Base-by-base conservation (phyloP, 257 asterid genomes). In the Solanum megistacrolobum region DNA sequence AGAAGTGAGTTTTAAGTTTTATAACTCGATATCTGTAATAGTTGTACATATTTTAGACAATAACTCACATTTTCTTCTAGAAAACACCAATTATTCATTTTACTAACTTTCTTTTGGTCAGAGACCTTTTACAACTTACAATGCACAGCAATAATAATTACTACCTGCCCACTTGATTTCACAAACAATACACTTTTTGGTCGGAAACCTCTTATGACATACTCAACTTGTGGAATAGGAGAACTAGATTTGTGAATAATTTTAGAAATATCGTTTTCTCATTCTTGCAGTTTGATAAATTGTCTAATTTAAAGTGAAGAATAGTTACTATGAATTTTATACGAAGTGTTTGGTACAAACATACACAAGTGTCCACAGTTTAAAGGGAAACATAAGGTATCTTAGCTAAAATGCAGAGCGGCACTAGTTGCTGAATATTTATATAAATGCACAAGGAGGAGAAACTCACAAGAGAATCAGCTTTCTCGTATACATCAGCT, bases 401-500 rank as follows among this genome's bases (percentile, higher is more conserved):
- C 43, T 20, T 2, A n/a, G 27, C 66, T 25, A 25, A 9, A 79
- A 79, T 43, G 38, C 25, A 8, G 66, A 25, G 35, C 10, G 31
- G 68, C 66, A 27, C 10, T 16, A 48, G 41, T 29, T 46, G 68
- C 5, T 48, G 29, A 81, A 46, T 27, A 46, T 29, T 12, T 27
- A 29, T 46, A 52, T 9, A 81, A 48, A 81, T 46, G 41, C 29
- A 46, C 41, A 4, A 46, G 25, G 38, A 88, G 23, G 12, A 68
- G 36, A 71, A 79, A 87, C 91, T 88, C 72, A 92, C 98, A 92
- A 83, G 88, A 72, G 62, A 65, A 86, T 87, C 91, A 13, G 31
- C 86, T 41, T 82, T 88, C 87, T 89, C 86, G 75, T 71, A 41
- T 55, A 35, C 81, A 87, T 87, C 91, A 39, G 83, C 82, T 81